phyloP scores from a whole-genome alignment of 2,329 filamentous ascomycete genomes.

The Talaromyces sp. region DNA sequence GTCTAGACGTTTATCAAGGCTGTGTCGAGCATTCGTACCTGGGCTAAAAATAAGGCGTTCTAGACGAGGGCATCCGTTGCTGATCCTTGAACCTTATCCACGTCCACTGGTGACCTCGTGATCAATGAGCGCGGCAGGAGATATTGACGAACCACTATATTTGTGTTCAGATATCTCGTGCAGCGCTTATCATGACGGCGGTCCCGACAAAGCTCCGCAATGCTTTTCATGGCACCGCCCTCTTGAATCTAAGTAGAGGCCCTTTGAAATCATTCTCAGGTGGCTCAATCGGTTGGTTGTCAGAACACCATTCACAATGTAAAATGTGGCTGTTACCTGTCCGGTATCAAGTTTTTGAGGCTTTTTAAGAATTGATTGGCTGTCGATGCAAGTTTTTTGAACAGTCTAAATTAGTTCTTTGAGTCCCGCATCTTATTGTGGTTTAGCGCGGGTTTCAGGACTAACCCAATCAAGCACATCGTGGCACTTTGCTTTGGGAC shows the following conservation, averaged over 20 bases:
- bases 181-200: conserved; percentile 11
- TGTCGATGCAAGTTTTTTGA: conserved; percentile 34
- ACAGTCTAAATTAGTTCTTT: conserved; percentile 33
- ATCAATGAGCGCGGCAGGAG: conserved; percentile 39
- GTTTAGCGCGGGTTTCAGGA: conserved; percentile 31
- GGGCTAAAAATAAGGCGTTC: conserved; percentile 43
- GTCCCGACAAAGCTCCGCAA: conserved; percentile 44
- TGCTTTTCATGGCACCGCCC: conserved; percentile 1
- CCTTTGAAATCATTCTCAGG: conserved; percentile 22
- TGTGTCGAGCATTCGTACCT: conserved; percentile 58
- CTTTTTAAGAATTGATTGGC: conserved; percentile 37
- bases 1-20: conserved; percentile 61
- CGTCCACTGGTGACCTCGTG: conserved; percentile 56
- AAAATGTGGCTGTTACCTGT: conserved; percentile 36
- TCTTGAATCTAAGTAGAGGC: neutral
- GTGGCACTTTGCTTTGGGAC: neutral
- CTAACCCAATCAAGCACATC: conserved; percentile 22
- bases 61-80: neutral
- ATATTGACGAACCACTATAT: conserved; percentile 1
- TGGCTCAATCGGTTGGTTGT: conserved; percentile 42
- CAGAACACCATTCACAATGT: conserved; percentile 40
- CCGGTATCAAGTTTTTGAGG: conserved; percentile 26
- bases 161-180: neutral
- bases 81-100: conserved; percentile 61
- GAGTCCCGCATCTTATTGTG: conserved; percentile 41